A percentile compares a stretch with the other conserved stretches of the same genome.
phyloP scores from a whole-genome alignment of 148 eudicot species.

The Linanthus parryae region DNA sequence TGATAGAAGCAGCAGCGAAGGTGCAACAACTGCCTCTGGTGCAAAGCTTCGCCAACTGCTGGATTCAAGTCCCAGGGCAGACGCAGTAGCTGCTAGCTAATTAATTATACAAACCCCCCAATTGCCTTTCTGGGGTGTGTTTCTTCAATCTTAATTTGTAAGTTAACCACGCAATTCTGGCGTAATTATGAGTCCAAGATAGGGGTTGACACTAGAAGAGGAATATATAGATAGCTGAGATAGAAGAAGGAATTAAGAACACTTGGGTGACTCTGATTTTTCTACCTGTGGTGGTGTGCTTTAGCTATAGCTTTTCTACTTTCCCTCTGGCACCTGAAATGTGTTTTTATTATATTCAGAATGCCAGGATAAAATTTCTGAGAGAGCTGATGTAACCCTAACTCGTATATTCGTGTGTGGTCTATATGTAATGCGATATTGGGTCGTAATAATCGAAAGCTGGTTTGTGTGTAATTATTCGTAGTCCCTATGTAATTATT shows the following conservation, averaged over 20 bases:
- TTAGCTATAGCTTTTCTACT: no score
- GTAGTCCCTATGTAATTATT: no score
- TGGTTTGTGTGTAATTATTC: no score
- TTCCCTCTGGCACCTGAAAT: conserved; percentile 45
- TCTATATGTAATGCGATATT: no score
- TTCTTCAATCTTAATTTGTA: conserved; percentile 12
- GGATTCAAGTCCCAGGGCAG: conserved; percentile 52
- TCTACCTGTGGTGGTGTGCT: conserved; percentile 15
- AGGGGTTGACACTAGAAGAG: conserved; percentile 41
- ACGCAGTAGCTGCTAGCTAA: conserved; percentile 88
- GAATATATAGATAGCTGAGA: conserved; percentile 2
- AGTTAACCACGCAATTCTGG: conserved; percentile 45
- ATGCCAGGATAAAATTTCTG: conserved; percentile 19
- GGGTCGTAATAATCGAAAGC: no score
- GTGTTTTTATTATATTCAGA: conserved; percentile 41
- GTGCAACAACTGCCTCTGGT: conserved; percentile 48
- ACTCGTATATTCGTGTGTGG: no score
- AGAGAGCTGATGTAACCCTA: conserved; percentile 6
- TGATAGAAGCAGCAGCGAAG: conserved; percentile 33
- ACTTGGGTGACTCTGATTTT: conserved; percentile 17
- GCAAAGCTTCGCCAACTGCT: conserved; percentile 82
- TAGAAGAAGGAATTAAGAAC: conserved; percentile 13
- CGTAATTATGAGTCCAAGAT: conserved; percentile 44
- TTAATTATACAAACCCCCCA: no score
- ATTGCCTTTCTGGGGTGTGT: background rate